These are phyloP conservation scores for Porphyrellus cyaneotinctus DNA, from an alignment of 768 basidiomycete genomes.

Conservation along the genomic window DNA sequence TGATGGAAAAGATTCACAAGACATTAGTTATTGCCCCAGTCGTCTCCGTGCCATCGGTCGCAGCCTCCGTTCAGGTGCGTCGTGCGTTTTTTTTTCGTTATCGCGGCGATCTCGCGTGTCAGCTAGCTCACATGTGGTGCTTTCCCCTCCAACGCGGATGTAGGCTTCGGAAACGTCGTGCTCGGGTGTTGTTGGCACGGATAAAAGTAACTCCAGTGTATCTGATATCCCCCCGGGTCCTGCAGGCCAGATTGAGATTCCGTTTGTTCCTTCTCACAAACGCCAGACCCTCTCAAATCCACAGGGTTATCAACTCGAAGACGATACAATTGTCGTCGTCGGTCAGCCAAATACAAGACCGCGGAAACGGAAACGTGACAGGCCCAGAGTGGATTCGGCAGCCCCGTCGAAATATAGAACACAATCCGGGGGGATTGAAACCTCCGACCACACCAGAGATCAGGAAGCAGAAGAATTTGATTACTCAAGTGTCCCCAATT, in stretches of 20 bases:
- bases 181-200: neutral
- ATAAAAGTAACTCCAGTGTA: neutral
- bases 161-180: slow-evolving; percentile 2
- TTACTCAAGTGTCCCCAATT: slow-evolving; percentile 64
- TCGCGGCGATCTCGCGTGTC: neutral
- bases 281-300: slow-evolving; percentile 33
- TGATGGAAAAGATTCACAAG: slow-evolving; percentile 65
- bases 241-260: slow-evolving; percentile 62
- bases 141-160: slow-evolving; percentile 5
- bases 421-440: slow-evolving; percentile 1
- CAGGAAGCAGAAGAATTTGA: slow-evolving; percentile 53
- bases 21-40: slow-evolving; percentile 58
- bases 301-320: slow-evolving; percentile 27
- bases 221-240: slow-evolving; percentile 24
- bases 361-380: slow-evolving; percentile 46
- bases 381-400: slow-evolving; percentile 1
- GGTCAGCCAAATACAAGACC: slow-evolving; percentile 64
- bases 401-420: slow-evolving; percentile 3
- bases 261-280: slow-evolving; percentile 69
- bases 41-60: slow-evolving; percentile 32
- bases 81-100: neutral
- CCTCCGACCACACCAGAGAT: slow-evolving; percentile 4
- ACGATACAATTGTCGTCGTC: slow-evolving; percentile 70
- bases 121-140: slow-evolving; percentile 2
- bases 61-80: slow-evolving; percentile 15